These are phyloP conservation scores for Rubia balearica DNA, from an alignment of 305 asterid genomes.

Conservation along the genomic window DNA sequence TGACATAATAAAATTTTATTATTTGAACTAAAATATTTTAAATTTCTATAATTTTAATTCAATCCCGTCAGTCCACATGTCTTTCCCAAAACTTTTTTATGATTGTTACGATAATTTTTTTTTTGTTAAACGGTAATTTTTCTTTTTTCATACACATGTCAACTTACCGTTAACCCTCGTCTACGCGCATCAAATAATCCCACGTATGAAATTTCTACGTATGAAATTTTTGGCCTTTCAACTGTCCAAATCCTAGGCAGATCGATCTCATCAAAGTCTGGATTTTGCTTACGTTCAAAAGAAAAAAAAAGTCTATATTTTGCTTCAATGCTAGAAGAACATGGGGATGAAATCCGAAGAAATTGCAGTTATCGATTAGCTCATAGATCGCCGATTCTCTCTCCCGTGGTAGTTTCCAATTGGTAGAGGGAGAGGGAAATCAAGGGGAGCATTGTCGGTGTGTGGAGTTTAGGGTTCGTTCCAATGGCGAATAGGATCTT, in stretches of 20 bases:
- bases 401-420: constrained; percentile 8
- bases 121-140: too few relatives aligned
- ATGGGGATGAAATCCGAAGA: not conserved
- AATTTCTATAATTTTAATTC: too few relatives aligned
- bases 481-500: constrained; percentile 58
- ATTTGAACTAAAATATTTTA: too few relatives aligned
- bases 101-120: too few relatives aligned
- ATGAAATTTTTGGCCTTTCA: not conserved
- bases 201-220: too few relatives aligned
- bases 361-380: constrained; percentile 5
- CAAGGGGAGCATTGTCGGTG: constrained; percentile 9
- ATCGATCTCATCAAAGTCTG: not conserved
- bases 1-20: too few relatives aligned
- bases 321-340: not conserved
- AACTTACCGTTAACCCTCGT: too few relatives aligned
- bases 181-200: too few relatives aligned
- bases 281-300: not conserved
- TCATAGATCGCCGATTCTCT: not conserved
- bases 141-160: too few relatives aligned
- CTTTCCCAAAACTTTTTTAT: too few relatives aligned
- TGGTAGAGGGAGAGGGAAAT: constrained; percentile 9
- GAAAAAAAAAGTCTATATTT: not conserved
- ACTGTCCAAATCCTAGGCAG: not conserved
- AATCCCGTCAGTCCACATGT: too few relatives aligned
- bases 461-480: not conserved